Evolutionary conservation across 441 rosid genomes (phyloP), one percentile per base, ranked within the genome.

Genomic region (Euphorbia celastroides): DNA sequence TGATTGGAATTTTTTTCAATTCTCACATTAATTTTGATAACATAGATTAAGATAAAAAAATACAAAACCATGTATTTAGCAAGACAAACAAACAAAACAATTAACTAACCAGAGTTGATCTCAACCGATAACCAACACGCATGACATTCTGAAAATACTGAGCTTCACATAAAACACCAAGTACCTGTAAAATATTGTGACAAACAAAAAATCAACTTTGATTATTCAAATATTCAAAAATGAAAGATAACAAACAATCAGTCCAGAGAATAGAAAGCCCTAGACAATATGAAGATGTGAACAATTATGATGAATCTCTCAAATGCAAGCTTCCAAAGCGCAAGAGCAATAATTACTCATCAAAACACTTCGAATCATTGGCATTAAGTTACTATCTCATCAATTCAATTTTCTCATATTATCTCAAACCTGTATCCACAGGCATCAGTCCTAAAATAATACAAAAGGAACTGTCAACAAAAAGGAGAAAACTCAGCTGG

Each of bases 61-160:
- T 5, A 1, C 31, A 14, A 27, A 42, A 62, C 5, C 38, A 46
- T 17, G 28, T 34, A 62, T 41, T 59, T 36, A 28, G 60, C 46
- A 20, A 31, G 52, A 69, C 61, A 68, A 72, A 5, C 11, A 30
- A 56, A 51, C 52, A 61, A 71, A 68, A 61, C 71, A 74, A 42
- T 46, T 55, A 70, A 72, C 69, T 86, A 87, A 95, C 99, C 96
- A 96, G 69, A 59, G 99, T 86, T 74, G 99, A 82, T 80, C 99
- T 85, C 68, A 93, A 84, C 74, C 96, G 85, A 74, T 78, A 96
- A 69, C 99, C 99, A 67, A 86, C 90, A 66, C 99, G 96, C 93
- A 96, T 79, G 71, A 92, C 97, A 88, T 96, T 96, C 83, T 86
- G 89, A 72, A 96, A 93, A 81, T 93, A 96, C 66, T 96, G 99